Evolutionary conservation across 2,329 filamentous ascomycete genomes (phyloP).

Genomic region (Tolypocladium endophyticum): DNA sequence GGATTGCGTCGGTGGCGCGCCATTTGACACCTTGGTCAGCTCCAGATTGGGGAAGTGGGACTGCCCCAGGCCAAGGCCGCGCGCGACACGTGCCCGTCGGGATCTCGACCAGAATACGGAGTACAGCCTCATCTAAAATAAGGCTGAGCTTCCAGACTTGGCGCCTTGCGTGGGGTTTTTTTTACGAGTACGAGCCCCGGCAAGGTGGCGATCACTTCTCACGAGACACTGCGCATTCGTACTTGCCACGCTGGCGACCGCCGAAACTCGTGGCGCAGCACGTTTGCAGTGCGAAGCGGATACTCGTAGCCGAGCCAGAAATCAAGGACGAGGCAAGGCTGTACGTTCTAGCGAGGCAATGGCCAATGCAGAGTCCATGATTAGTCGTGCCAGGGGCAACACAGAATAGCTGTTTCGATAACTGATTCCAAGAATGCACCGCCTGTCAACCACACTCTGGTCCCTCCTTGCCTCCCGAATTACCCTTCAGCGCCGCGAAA

Average conservation of each 20-base stretch:
- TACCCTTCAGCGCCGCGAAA: no score
- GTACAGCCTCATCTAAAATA: not conserved
- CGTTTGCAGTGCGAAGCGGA: not conserved
- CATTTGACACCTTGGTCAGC: not conserved
- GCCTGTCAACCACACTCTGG: no score
- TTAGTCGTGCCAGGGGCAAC: not conserved
- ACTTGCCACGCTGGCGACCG: not conserved
- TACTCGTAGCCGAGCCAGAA: not conserved
- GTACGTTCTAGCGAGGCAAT: not conserved
- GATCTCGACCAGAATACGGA: not conserved
- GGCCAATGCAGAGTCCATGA: not conserved
- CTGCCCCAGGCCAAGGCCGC: not conserved
- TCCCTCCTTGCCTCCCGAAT: no score
- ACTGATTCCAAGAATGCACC: not conserved
- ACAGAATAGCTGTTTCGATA: not conserved
- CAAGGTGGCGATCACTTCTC: not conserved
- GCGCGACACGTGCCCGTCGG: not conserved
- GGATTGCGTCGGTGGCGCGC: not conserved
- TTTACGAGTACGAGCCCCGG: not conserved
- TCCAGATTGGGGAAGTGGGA: not conserved
- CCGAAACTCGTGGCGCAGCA: not conserved
- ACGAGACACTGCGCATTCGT: not conserved
- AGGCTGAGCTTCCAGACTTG: not conserved
- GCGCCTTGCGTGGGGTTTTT: not conserved
- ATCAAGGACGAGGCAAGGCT: not conserved